Conservation (phyloP, 148 eudicot genomes). For the Chenopodium formosanum region DNA sequence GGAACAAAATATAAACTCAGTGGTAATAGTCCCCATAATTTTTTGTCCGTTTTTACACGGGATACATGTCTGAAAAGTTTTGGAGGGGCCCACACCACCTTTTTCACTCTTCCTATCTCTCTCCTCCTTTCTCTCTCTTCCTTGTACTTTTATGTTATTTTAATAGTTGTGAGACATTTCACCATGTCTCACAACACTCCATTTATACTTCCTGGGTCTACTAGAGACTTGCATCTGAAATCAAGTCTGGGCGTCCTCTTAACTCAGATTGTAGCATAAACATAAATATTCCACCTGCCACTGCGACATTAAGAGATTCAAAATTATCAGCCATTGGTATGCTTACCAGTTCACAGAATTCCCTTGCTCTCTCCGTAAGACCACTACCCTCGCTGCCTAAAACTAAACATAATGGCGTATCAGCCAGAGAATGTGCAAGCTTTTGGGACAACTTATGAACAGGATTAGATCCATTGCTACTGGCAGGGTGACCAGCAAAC, state of each 20-base stretch:
- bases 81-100: no score
- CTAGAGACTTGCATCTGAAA: neutral
- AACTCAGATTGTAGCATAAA: conserved; percentile 53
- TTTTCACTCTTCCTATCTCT: no score
- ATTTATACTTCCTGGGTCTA: no score
- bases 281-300: conserved; percentile 93
- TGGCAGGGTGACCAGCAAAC: conserved; percentile 77
- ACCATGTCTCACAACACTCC: no score
- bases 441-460: conserved; percentile 47
- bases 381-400: conserved; percentile 87
- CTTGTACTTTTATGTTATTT: no score
- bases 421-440: conserved; percentile 51
- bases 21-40: no score
- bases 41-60: no score
- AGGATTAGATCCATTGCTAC: conserved; percentile 25
- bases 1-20: no score
- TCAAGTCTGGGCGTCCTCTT: neutral
- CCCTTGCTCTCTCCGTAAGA: conserved; percentile 55
- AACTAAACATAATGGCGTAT: conserved; percentile 63
- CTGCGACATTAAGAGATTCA: conserved; percentile 89
- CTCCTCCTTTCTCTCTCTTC: no score
- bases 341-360: conserved; percentile 59
- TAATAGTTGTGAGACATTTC: no score
- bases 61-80: no score
- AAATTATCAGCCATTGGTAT: conserved; percentile 76